Evolutionary conservation across 2,329 filamentous ascomycete genomes (phyloP), one percentile per base, ranked within the genome.

Genomic region (Chaetomiaceae sp.): DNA sequence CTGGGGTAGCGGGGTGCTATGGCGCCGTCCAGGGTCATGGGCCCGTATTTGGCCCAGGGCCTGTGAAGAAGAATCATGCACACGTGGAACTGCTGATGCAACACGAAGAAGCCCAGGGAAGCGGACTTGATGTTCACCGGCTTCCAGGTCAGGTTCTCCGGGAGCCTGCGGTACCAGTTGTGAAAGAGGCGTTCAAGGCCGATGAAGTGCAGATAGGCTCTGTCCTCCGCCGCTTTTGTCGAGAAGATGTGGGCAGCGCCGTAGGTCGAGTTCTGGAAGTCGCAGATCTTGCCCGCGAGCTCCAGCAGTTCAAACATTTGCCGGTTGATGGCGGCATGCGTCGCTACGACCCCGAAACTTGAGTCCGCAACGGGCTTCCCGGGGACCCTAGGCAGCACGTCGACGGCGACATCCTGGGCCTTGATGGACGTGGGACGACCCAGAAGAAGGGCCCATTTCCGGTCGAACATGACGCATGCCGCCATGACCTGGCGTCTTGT

Each of bases 81-180:
- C 10, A 72, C 71, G 46, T 79, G 76, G 50, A 79, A 80, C 57
- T 79, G 76, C 60, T 79, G 76, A 54, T 79, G 76, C 8, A 79
- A 63, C 8, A 79, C 59, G 58, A 79, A 79, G 66, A 70, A 83
- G 62, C 65, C 74, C 70, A 67, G 74, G 55, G 60, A 75, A 27
- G 65, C 80, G 49, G 59, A 69, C 64, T 70, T 76, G 68, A 64
- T 77, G 68, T 66, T 79, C 65, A 64, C 72, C 60, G 65, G 74
- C 62, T 69, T 77, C 77, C 64, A 82, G 20, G 59, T 69, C 60
- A 67, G 67, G 43, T 72, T 66, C 8, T 75, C 74, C 0, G 76
- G 76, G 4, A 80, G 65, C 8, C 74, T 66, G 8, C 73, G 68
- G 54, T 79, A 77, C 76, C 76, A 80, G 53, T 70, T 75, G 55